A percentile compares a stretch with the other conserved stretches of the same genome.
Conservation (phyloP, 768 basidiomycete species). For the Lentinula detonsa region DNA sequence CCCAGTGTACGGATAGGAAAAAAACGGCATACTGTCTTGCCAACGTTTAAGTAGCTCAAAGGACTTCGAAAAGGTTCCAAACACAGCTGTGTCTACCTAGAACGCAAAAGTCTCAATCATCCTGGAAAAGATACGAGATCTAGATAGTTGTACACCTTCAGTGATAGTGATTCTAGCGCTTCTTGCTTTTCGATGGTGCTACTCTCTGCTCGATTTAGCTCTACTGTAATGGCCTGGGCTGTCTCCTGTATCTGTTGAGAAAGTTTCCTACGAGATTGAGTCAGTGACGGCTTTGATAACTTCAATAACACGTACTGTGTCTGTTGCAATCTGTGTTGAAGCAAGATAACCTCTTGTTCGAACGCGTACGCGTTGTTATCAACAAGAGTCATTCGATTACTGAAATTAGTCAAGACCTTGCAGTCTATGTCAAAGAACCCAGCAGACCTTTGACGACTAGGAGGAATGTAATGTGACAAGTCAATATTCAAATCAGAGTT, state of each 20-base stretch:
- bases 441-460: neutral
- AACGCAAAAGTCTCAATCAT: neutral
- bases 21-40: neutral
- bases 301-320: neutral
- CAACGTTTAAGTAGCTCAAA: neutral
- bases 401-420: neutral
- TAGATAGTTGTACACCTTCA: conserved; percentile 14
- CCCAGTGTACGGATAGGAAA: neutral
- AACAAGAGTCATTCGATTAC: neutral
- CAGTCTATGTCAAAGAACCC: neutral
- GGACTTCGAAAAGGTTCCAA: neutral
- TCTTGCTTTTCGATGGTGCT: conserved; percentile 17
- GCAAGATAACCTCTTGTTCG: neutral
- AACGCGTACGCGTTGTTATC: neutral
- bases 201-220: conserved; percentile 16
- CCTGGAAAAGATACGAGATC: neutral
- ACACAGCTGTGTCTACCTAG: neutral
- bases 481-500: neutral
- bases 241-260: conserved; percentile 18
- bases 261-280: conserved; percentile 13
- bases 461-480: neutral
- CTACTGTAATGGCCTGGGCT: conserved; percentile 16
- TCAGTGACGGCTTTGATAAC: neutral
- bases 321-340: neutral
- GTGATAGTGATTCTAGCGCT: conserved; percentile 21